Evolutionary conservation across 176 grass and related monocot species (phyloP).

Genomic region (Cymbopogon citratus): DNA sequence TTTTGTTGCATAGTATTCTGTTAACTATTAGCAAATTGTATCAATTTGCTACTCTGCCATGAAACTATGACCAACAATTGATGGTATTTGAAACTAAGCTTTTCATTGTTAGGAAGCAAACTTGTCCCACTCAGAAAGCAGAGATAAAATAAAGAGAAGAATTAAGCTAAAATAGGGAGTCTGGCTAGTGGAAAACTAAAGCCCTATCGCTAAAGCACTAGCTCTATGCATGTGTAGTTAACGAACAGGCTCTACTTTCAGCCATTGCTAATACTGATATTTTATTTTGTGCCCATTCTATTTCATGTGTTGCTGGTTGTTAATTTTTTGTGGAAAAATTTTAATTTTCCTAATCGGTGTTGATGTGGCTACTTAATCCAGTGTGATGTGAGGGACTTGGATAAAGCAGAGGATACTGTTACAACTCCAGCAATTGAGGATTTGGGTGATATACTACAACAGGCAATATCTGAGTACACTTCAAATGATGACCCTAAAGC

Average conservation of each 20-base stretch:
- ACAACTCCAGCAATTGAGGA: constrained; percentile 26
- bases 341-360: neutral
- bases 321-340: neutral
- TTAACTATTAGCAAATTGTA: neutral
- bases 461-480: constrained; percentile 63
- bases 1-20: neutral
- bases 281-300: neutral
- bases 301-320: neutral
- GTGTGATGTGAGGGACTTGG: constrained; percentile 48
- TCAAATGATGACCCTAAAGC: constrained; percentile 53
- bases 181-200: neutral
- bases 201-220: neutral
- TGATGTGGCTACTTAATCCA: constrained; percentile 31
- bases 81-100: neutral
- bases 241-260: neutral
- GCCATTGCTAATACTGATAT: neutral
- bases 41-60: neutral
- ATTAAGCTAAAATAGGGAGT: neutral
- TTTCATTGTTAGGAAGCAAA: neutral
- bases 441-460: constrained; percentile 48
- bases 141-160: neutral
- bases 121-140: neutral
- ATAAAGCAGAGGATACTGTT: constrained; percentile 21
- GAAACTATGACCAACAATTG: too few relatives aligned
- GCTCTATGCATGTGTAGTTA: neutral